Percentiles rank a stretch among this genome's conserved stretches.
Conservation (phyloP, 495 filamentous ascomycete genomes). For the Penicillium ucsense region DNA sequence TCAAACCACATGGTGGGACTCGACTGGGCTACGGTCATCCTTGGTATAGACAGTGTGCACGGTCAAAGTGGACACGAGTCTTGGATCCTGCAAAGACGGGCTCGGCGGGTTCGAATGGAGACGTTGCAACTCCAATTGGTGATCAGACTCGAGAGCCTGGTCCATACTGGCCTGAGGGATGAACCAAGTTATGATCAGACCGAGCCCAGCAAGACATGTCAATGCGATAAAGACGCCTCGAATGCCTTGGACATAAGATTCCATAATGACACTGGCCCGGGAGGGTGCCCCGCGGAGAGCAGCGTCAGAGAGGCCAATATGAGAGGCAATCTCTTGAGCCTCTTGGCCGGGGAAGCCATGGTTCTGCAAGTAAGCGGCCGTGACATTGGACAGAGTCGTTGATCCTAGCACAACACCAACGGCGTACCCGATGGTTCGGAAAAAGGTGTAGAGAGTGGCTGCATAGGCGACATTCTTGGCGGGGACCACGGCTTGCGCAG, state of each 20-base stretch:
- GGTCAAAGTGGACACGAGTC: neutral
- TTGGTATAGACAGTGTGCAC: neutral
- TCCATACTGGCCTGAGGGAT: neutral
- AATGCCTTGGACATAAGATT: conserved; percentile 1
- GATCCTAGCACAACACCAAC: neutral
- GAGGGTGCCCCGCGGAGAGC: neutral
- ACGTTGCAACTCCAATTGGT: neutral
- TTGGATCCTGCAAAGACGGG: neutral
- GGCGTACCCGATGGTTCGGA: neutral
- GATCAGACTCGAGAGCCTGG: conserved; percentile 1
- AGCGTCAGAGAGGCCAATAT: neutral
- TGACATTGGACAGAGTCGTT: neutral
- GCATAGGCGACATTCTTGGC: conserved; percentile 1
- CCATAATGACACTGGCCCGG: neutral
- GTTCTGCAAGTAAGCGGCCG: neutral
- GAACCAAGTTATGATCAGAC: neutral
- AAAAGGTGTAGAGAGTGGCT: neutral
- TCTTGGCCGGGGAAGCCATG: neutral
- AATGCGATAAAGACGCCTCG: neutral
- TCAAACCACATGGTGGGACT: neutral
- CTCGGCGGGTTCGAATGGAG: neutral
- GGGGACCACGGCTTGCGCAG: neutral
- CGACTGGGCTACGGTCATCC: neutral
- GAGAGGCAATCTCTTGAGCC: neutral
- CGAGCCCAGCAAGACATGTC: neutral